phyloP scores from a whole-genome alignment of 176 grass and related monocot genomes.

The Aegilops sharonensis region DNA sequence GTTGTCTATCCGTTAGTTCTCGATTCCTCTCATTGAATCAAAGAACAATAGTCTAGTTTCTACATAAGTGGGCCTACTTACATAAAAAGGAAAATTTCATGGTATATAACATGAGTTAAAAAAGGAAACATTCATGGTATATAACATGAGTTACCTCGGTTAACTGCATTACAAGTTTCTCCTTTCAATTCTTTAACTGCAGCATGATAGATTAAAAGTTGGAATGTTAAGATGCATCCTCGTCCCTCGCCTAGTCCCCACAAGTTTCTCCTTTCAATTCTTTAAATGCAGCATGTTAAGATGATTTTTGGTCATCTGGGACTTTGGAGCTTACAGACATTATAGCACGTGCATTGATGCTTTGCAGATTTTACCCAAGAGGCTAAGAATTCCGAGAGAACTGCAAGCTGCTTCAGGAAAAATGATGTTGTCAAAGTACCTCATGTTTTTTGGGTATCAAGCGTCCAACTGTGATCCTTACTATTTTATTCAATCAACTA shows the following conservation, averaged over 20 bases:
- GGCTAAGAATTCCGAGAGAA: constrained; percentile 89
- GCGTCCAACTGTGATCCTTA: constrained; percentile 2
- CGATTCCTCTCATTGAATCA: constrained; percentile 8
- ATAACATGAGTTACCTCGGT: neutral
- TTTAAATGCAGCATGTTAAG: no score
- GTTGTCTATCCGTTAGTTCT: neutral
- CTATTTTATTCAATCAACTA: neutral
- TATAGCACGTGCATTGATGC: neutral
- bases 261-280: no score
- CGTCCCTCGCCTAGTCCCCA: neutral
- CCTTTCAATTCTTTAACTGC: neutral
- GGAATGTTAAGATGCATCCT: neutral
- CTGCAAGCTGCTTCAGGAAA: constrained; percentile 73
- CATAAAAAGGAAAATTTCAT: neutral
- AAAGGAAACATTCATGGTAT: neutral
- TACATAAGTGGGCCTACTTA: constrained; percentile 5
- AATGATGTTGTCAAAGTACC: constrained; percentile 78
- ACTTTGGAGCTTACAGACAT: constrained; percentile 10
- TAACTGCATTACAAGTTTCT: neutral
- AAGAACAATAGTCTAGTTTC: constrained; percentile 4
- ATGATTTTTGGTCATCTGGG: neutral
- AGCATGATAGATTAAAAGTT: neutral
- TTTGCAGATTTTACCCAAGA: constrained; percentile 81
- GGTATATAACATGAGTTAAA: neutral
- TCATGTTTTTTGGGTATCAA: constrained; percentile 65